Evolutionary conservation across 2,329 filamentous ascomycete genomes (phyloP).

Genomic region (Beauveria rudraprayagi): DNA sequence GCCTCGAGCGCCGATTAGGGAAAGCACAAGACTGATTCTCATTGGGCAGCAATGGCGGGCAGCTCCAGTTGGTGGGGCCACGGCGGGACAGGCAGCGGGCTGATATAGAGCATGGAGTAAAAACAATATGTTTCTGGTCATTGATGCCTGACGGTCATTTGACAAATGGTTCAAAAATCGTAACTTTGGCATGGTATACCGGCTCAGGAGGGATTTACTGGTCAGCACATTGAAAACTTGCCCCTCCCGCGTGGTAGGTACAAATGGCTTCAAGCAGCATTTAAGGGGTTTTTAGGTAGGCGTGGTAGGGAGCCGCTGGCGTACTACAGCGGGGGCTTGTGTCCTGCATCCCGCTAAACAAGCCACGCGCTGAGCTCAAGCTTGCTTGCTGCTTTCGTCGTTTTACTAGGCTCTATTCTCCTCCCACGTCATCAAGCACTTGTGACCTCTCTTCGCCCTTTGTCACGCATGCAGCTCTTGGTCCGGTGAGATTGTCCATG

Average conservation of each 20-base stretch:
- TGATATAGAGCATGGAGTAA: no score
- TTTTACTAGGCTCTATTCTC: neutral
- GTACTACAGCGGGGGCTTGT: neutral
- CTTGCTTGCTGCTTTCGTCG: neutral
- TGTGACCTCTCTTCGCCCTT: neutral
- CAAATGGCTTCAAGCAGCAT: no score
- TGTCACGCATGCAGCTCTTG: neutral
- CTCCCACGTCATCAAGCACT: conserved; percentile 9
- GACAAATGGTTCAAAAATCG: no score
- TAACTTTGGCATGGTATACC: no score
- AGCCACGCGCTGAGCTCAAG: neutral
- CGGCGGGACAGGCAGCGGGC: neutral
- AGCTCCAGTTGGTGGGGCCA: neutral
- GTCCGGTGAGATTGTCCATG: neutral
- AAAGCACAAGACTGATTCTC: neutral
- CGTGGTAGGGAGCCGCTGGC: no score
- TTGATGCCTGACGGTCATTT: no score
- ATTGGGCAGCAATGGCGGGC: neutral
- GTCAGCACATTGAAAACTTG: no score
- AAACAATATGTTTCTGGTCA: no score
- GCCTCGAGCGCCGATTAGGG: conserved; percentile 3
- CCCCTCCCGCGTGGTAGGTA: no score
- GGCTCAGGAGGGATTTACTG: no score
- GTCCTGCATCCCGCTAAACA: neutral
- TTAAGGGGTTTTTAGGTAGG: no score